Base-by-base conservation (phyloP, 2,329 filamentous ascomycete species). In the Aureobasidium vineae region DNA sequence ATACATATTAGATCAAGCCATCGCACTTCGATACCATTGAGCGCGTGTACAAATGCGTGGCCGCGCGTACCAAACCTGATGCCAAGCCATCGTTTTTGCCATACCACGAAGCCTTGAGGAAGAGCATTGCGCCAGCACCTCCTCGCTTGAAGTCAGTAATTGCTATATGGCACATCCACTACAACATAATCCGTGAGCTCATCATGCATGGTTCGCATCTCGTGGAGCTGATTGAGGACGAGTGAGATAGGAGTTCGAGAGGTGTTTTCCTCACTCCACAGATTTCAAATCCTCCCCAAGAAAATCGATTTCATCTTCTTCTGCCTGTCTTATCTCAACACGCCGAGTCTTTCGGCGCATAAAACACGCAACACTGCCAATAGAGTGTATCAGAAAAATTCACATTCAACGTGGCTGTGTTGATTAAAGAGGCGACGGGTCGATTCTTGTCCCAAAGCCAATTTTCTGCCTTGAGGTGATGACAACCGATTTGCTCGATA, bases 41-140 rank as follows among this genome's bases (percentile, higher is more conserved):
- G 57, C 57, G 57, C 57, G 57, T 49, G 57, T 61, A 49, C 57
- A 38, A 10, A 26, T 47, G 41, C 43, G 11, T 36, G 57, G 57
- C 57, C 57, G 41, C 57, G 57, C 57, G 57, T 61, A 59, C 54
- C 26, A 59, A 15, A 21, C n/a, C 16, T 23, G 16, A 45, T 38
- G 41, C 57, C 41, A 61, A 61, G 57, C 57, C 56, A 13, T 47
- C 33, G 31, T 36, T 43, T 19, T 49, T 26, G 43, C 43, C 57
- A 61, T 61, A 61, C 28, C 56, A 8, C 7, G 33, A 26, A 41
- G 53, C 54, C 40, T 49, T 33, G 11, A 33, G 31, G 1, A 38
- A 16, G n/a, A 36, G 33, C 8, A 36, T 49, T 61, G 57, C 57
- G 57, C 57, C 43, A 49, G 31, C 41, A 26, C 7, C 28, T 19